Base-by-base conservation (phyloP, 306 rosid genomes). In the Crotalaria pallida region DNA sequence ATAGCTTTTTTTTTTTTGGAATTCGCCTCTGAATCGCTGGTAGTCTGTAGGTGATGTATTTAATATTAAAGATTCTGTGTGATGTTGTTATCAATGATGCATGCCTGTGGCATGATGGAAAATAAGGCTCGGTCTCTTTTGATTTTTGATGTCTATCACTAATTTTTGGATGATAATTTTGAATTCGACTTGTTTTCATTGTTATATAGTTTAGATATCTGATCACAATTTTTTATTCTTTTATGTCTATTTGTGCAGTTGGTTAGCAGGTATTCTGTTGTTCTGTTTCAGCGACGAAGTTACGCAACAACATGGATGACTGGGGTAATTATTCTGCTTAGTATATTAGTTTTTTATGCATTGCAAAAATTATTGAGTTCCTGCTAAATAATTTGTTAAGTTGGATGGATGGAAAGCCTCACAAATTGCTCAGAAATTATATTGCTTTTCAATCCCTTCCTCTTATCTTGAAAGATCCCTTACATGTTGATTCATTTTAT, bases 321-420 rank as follows among this genome's bases (percentile, higher is more conserved):
- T 89, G 90, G 96, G 96, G 96, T 89, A 85, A 71, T 58, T 33
- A 16, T 73, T 61, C 67, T 44, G 26, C 38, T 58, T 29, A 24
- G 33, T 36, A 47, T 21, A 5, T 31, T 31, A 5, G 36, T 31
- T 31, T 31, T 34, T 9, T 9, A 50, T 15, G 36, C 26, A 38
- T 43, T 10, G 52, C 18, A 21, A 19, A 23, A 70, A 55, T 26
- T 15, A 55, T 26, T n/a, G 13, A 7, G 34, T 38, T 38, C 31
- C 47, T 51, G 43, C 41, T 61, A 43, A 24, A 45, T 51, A 24
- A 34, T 64, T 6, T 31, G 18, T 27, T 64, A 11, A 55, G 63
- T 11, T 48, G 48, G 48, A 38, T 18, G 33, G 18, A 10, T 19
- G 21, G 21, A 49, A 59, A 72, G 29, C 43, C 9, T 61, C 13